phyloP scores from a whole-genome alignment of 805 yeast species.

The Kluyveromyces dobzhanskii region DNA sequence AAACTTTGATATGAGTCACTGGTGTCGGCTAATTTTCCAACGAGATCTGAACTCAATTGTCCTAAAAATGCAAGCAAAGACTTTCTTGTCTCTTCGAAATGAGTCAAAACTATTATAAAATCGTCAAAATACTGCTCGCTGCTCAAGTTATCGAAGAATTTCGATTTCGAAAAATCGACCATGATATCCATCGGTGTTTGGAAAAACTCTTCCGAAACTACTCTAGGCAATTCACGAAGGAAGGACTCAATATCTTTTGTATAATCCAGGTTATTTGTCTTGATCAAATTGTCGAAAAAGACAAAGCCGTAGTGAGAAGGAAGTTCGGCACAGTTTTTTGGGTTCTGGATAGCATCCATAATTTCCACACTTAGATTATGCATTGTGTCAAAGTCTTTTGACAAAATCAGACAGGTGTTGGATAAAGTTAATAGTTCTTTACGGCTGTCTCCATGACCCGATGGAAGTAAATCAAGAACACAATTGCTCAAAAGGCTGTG shows the following conservation, averaged over 20 bases:
- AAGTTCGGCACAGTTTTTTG: neutral
- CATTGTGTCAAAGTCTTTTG: conserved; percentile 1
- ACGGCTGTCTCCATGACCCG: conserved; percentile 6
- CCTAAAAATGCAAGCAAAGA: conserved; percentile 29
- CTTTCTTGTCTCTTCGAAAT: conserved; percentile 10
- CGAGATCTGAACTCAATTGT: conserved; percentile 22
- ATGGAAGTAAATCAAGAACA: conserved; percentile 7
- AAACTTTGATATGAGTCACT: conserved; percentile 16
- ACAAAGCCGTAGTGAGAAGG: conserved; percentile 22
- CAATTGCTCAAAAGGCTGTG: conserved; percentile 7
- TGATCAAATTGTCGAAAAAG: conserved; percentile 24
- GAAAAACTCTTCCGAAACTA: conserved; percentile 24
- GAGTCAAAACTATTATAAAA: conserved; percentile 8
- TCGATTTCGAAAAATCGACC: conserved; percentile 26
- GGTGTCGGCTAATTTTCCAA: conserved; percentile 10
- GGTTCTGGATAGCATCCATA: neutral
- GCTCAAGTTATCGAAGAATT: conserved; percentile 11
- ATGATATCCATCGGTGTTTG: conserved; percentile 30
- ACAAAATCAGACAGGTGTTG: conserved; percentile 7
- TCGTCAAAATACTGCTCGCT: conserved; percentile 30
- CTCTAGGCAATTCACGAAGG: conserved; percentile 29
- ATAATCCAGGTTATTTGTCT: conserved; percentile 14
- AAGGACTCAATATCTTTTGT: conserved; percentile 27
- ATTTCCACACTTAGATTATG: neutral
- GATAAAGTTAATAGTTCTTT: conserved; percentile 4